Conservation (phyloP, 805 yeast species). For the Vanderwaltozyma verrucispora region DNA sequence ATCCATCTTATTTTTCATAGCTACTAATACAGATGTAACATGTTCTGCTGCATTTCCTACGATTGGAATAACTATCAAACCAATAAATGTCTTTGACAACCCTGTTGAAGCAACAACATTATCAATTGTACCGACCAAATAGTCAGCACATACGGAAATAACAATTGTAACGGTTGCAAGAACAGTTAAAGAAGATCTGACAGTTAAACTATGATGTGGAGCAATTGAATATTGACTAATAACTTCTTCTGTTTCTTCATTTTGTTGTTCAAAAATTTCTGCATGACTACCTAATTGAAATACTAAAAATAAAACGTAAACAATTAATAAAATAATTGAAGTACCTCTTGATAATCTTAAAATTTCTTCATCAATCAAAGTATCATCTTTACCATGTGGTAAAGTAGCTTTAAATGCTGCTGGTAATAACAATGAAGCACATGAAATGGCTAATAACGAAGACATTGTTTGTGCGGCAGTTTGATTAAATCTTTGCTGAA, state of each 20-base stretch:
- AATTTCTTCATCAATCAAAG: constrained; percentile 35
- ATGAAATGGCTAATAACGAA: constrained; percentile 82
- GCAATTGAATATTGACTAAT: constrained; percentile 15
- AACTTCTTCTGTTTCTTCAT: constrained; percentile 31
- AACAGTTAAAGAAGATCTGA: constrained; percentile 41
- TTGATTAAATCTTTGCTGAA: constrained; percentile 83
- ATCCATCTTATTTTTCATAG: constrained; percentile 95
- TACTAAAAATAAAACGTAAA: constrained; percentile 67
- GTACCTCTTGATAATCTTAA: constrained; percentile 78
- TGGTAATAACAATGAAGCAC: constrained; percentile 82
- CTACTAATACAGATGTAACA: constrained; percentile 92
- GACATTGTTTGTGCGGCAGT: constrained; percentile 98
- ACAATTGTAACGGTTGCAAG: constrained; percentile 59
- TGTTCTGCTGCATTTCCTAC: constrained; percentile 99
- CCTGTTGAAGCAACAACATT: constrained; percentile 76
- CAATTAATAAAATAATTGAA: constrained; percentile 61
- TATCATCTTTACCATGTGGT: constrained; percentile 34
- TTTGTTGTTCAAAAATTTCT: constrained; percentile 53
- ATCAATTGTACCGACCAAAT: constrained; percentile 87
- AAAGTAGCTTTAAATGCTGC: constrained; percentile 90
- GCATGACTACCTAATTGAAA: constrained; percentile 89
- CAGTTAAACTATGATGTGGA: constrained; percentile 33
- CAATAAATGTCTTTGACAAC: constrained; percentile 88
- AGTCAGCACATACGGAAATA: constrained; percentile 89
- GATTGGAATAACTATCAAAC: constrained; percentile 86